These are phyloP conservation scores for Francoa sonchifolia DNA, from an alignment of 441 rosid genomes.

Conservation along the genomic window DNA sequence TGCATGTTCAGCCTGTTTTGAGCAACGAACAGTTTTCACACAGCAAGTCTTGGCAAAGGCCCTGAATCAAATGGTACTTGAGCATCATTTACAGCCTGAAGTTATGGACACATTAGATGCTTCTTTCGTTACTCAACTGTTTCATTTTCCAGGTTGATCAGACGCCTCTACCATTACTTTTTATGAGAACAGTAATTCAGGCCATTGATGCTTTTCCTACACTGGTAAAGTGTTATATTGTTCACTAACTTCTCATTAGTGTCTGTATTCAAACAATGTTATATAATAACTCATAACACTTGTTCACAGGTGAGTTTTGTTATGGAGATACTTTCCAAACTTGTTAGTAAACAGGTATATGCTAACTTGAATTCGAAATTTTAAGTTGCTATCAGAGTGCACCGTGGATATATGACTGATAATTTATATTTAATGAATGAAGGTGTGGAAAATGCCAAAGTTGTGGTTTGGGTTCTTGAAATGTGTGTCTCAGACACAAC, in stretches of 20 bases:
- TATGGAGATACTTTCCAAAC: conserved; percentile 92
- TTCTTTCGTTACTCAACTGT: conserved; percentile 13
- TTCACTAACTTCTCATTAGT: neutral
- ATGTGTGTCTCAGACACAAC: conserved; percentile 87
- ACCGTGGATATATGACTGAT: neutral
- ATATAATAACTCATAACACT: conserved; percentile 2
- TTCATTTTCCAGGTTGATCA: conserved; percentile 69
- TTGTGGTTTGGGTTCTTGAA: conserved; percentile 96
- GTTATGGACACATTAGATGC: conserved; percentile 3
- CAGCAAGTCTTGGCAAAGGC: conserved; percentile 96
- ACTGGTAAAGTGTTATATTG: conserved; percentile 41
- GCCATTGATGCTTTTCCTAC: conserved; percentile 93
- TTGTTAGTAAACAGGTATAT: conserved; percentile 87
- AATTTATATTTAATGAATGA: conserved; percentile 10
- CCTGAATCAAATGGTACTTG: conserved; percentile 79
- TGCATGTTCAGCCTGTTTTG: conserved; percentile 96
- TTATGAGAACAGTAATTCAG: conserved; percentile 97
- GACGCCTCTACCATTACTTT: conserved; percentile 81
- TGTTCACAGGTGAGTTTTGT: conserved; percentile 76
- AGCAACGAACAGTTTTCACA: conserved; percentile 94
- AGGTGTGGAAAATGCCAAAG: conserved; percentile 98
- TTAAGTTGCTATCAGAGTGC: neutral
- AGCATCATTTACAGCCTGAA: conserved; percentile 7
- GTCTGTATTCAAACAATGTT: neutral
- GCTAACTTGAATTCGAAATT: too few relatives aligned